phyloP scores from a whole-genome alignment of 2,329 filamentous ascomycete species.

The Fusarium nelsonii region DNA sequence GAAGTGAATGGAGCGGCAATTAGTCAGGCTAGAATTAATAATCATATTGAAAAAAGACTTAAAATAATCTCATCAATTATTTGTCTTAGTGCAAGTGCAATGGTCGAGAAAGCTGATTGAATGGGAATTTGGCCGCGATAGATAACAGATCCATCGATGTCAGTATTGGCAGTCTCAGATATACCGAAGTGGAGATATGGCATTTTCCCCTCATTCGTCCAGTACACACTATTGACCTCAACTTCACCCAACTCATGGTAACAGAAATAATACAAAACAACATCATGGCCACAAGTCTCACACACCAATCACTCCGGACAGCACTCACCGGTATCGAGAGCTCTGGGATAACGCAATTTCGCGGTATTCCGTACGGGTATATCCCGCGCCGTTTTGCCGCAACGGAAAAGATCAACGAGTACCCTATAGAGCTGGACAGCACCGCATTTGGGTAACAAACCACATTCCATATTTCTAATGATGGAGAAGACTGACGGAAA shows the following conservation, averaged over 20 bases:
- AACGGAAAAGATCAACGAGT: neutral
- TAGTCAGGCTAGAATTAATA: no score
- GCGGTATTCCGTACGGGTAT: constrained; percentile 10
- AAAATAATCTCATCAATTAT: no score
- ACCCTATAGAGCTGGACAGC: constrained; percentile 2
- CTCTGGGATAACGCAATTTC: constrained; percentile 1
- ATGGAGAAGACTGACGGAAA: rapidly evolving
- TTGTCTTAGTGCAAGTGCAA: no score
- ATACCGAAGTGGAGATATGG: neutral
- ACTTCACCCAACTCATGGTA: neutral
- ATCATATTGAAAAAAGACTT: no score
- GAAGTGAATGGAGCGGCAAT: no score
- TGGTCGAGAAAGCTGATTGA: no score
- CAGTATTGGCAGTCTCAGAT: no score
- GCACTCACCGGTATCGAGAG: neutral
- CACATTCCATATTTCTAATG: rapidly evolving
- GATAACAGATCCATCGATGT: no score
- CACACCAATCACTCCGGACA: neutral
- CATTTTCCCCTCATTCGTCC: neutral
- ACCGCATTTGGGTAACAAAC: constrained; percentile 1
- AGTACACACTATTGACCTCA: neutral
- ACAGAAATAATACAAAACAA: no score
- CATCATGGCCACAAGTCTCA: neutral
- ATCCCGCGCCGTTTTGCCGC: constrained; percentile 11
- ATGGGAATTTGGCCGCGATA: no score